Evolutionary conservation across 2,329 filamentous ascomycete genomes (phyloP), one percentile per base, ranked within the genome.

Genomic region (Xenosphaeropsis pyriputrescens): DNA sequence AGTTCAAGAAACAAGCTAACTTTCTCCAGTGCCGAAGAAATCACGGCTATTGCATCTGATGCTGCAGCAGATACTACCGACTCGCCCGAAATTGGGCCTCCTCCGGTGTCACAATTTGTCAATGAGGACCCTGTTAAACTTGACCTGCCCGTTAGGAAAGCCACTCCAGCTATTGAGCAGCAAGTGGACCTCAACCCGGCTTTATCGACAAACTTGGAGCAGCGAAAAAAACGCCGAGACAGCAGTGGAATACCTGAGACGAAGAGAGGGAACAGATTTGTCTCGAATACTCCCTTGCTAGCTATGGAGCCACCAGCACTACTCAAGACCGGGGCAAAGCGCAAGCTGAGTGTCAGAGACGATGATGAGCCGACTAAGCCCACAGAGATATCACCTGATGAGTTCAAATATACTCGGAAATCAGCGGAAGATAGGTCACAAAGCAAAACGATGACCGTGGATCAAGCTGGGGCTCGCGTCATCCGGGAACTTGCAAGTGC

Each of bases 21-120:
- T 31, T 42, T 32, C 26, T 19, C 31, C 35, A 57, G 54, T 30
- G 46, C 35, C 4, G 49, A 55, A 39, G 53, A 57, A 35, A 41
- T 56, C n/a, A 19, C 47, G 7, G 39, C 42, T 15, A 32, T 54
- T 17, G 18, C 37, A 48, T 31, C 44, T 18, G 45, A 52, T 18
- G 41, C 41, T 13, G 43, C 41, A 30, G 32, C 32, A 9, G 57
- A 60, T 5, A 59, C 60, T 26, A 64, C 64, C 33, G 72, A 79
- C 31, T 83, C 79, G 2, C 78, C 79, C 5, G 78, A 85, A 40
- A 65, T 85, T 33, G 79, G 79, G 0, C 70, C 75, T 4, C 73
- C 74, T 5, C 70, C 72, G 1, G 61, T 72, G 33, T 75, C 71
- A 7, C 63, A 68, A 40, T 72, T 68, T 44, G 64, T 75, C n/a